phyloP scores from a whole-genome alignment of 2,329 filamentous ascomycete genomes.

The Chrysoporthe deuterocubensis region DNA sequence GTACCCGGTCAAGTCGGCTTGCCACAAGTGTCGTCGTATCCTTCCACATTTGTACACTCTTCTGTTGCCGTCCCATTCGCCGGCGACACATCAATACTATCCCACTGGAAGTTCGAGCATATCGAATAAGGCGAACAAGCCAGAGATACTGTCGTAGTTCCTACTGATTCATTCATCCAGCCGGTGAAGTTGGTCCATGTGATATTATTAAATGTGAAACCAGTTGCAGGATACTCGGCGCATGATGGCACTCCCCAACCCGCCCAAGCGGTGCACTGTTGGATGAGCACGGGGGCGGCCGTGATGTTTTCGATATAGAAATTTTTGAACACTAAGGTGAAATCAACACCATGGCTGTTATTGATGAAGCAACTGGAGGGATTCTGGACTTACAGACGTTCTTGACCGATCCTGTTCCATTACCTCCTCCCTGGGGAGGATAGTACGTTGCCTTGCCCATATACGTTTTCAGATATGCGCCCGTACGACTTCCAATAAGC shows the following conservation, averaged over 20 bases:
- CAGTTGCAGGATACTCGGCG: constrained; percentile 13
- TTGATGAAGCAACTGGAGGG: not conserved
- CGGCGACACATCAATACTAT: constrained; percentile 2
- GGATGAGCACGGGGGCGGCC: constrained; percentile 12
- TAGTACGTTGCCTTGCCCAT: constrained; percentile 22
- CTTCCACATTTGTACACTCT: constrained; percentile 16
- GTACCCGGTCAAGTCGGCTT: not conserved
- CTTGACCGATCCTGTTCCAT: constrained; percentile 18
- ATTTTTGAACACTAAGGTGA: constrained; percentile 10
- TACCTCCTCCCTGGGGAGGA: constrained; percentile 19
- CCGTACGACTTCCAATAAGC: constrained; percentile 19
- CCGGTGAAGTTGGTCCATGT: constrained; percentile 22
- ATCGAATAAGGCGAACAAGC: constrained; percentile 14
- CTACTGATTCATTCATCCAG: constrained; percentile 20
- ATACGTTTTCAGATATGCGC: constrained; percentile 20
- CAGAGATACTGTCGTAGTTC: constrained; percentile 7
- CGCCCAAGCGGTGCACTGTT: constrained; percentile 18
- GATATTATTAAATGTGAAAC: constrained; percentile 14
- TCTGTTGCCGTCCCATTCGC: constrained; percentile 12
- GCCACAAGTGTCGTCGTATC: constrained; percentile 16
- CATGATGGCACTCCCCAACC: constrained; percentile 19
- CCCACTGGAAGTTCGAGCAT: constrained; percentile 10
- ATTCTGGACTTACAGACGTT: constrained; percentile 13
- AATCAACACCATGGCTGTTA: not conserved
- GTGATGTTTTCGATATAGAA: constrained; percentile 23